Base-by-base conservation (phyloP, 441 rosid genomes). In the Gossypium schwendimanii region DNA sequence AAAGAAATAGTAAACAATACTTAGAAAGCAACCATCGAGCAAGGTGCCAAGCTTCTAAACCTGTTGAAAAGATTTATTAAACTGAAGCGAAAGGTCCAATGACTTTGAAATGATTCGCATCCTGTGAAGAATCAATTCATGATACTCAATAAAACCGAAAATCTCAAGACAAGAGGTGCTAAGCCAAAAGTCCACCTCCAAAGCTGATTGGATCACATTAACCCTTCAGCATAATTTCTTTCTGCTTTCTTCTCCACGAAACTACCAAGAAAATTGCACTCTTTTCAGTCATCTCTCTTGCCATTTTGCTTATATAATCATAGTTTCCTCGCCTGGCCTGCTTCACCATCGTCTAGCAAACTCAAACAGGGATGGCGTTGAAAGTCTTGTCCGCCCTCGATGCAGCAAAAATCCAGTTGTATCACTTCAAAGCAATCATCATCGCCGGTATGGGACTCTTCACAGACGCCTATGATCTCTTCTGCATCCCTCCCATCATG, bases 381-480 rank as follows among this genome's bases (percentile, higher is more conserved):
- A 87, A 80, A 75, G 91, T 92, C 12, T 81, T 92, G 6, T 86
- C 88, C 0, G 84, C 91, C 4, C 87, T 93, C 4, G 98, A 93
- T 61, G 59, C 76, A 0, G 92, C 95, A 12, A 84, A 18, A 75
- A 82, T 88, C 0, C 95, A 88, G 58, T 83, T 73, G 73, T 91
- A 91, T 70, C 98, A 91, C 75, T 87, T 87, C 89, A 93, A 87
- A 71, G 97, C 97, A 28, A 91, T 91, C 57, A 71, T 93, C 50
- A 75, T 93, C 17, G 95, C 98, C 2, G 98, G 98, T 1, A 88
- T 89, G 91, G 97, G 97, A 0, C 83, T 93, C 12, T 93, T 91
- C 87, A 85, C 86, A 59, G 97, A 92, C 75, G 84, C 96, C 15
- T 92, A 92, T 63, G 93, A 89, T 62, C 87, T 92, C 76, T 90